Base-by-base conservation (phyloP, 2,329 filamentous ascomycete genomes). In the Neopestalotiopsis clavispora region DNA sequence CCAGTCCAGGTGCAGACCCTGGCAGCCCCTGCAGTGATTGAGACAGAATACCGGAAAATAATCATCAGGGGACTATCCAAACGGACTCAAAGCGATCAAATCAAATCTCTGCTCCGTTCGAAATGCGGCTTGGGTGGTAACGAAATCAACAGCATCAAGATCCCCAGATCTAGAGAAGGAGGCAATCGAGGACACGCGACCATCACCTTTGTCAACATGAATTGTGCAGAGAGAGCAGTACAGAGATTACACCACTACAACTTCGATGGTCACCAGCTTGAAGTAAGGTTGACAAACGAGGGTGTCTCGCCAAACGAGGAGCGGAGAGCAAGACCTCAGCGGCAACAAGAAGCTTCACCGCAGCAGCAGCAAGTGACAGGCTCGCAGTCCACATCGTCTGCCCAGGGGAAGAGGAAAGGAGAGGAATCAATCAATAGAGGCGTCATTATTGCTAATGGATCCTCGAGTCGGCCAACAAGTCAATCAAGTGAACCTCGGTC, bases 41-140 rank as follows among this genome's bases (percentile, higher is more conserved):
- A 72, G 1, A 75, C 74, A 3, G 74, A 68, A 67, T 72, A 69
- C 57, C 76, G 76, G 42, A 78, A 78, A 62, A 74, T 78, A 23
- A 75, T 77, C 63, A 73, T 78, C 45, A 77, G 74, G 65, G 74
- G 75, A 17, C 72, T 78, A 66, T 74, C 73, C 34, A 67, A 73
- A 10, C 74, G 71, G 73, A 68, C 66, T 9, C 74, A 63, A 34
- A 68, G 70, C 49, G 68, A 73, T 30, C 75, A 78, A 66, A 69
- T 78, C 65, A 71, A 71, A 69, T 72, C 75, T 4, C 72, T 78
- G 23, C 72, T 78, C 67, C 71, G 70, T 61, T 69, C 71, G 23
- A 73, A 74, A 65, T 71, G 74, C 68, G 75, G 76, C 52, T 70
- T 72, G 61, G 72, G 72, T 58, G 71, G 73, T 65, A 72, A 72